Conservation (phyloP, 371 early-diverging fungal genomes). For the Choanephora cucurbitarum region DNA sequence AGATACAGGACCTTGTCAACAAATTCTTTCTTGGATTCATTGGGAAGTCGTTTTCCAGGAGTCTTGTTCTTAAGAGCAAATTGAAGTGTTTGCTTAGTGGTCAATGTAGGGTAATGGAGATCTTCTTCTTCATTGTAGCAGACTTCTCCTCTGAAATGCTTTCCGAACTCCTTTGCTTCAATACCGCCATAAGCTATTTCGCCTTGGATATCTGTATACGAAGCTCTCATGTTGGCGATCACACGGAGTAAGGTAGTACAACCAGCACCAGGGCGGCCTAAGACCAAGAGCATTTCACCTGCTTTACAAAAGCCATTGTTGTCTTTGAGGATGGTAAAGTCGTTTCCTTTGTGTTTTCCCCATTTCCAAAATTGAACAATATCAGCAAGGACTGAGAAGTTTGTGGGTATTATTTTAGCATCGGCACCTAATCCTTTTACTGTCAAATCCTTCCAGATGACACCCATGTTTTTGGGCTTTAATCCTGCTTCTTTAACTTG, state of each 20-base stretch:
- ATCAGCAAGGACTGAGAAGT: conserved; percentile 10
- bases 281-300: conserved; percentile 74
- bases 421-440: conserved; percentile 49
- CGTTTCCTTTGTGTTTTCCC: conserved; percentile 22
- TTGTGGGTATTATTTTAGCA: conserved; percentile 38
- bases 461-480: conserved; percentile 50
- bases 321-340: conserved; percentile 46
- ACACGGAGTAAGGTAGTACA: conserved; percentile 70
- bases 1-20: conserved; percentile 49
- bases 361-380: conserved; percentile 31
- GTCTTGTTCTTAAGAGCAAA: conserved; percentile 70
- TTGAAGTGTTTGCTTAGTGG: conserved; percentile 67
- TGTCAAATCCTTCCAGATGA: conserved; percentile 44
- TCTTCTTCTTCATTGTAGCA: conserved; percentile 77
- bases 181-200: conserved; percentile 67
- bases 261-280: conserved; percentile 74
- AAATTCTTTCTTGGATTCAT: conserved; percentile 44
- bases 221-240: conserved; percentile 63
- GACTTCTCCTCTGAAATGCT: conserved; percentile 63
- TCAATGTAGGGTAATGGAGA: conserved; percentile 68
- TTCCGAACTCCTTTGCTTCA: conserved; percentile 54
- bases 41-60: conserved; percentile 57
- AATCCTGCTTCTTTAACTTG: conserved; percentile 36
- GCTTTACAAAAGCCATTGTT: conserved; percentile 62
- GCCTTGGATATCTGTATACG: conserved; percentile 60